Percentiles rank a stretch among this genome's conserved stretches.
These are phyloP conservation scores for Calendula officinalis DNA, from an alignment of 129 eudicot species.

Conservation along the genomic window DNA sequence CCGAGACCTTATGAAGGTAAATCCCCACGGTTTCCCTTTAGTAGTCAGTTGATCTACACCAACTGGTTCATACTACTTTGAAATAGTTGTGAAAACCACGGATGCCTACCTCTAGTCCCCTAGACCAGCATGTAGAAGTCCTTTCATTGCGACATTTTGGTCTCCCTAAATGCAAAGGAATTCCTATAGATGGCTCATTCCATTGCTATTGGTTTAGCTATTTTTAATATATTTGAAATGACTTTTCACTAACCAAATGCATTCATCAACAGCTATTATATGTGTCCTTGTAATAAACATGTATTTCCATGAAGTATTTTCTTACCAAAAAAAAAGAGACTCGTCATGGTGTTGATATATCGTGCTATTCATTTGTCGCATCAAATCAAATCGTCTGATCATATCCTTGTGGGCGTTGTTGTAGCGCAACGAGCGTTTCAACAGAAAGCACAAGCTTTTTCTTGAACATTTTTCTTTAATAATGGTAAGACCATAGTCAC, in stretches of 20 bases:
- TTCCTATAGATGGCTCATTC: neutral
- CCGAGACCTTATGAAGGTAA: too few species aligned
- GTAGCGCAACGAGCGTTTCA: too few species aligned
- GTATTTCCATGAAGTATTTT: neutral
- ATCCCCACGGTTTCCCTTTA: too few species aligned
- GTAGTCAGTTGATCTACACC: too few species aligned
- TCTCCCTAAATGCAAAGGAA: neutral
- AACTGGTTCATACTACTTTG: neutral
- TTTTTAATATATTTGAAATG: slow-evolving; percentile 8
- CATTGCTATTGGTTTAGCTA: slow-evolving; percentile 7
- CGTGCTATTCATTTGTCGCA: slow-evolving; percentile 13
- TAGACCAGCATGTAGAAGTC: neutral
- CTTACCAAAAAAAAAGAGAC: neutral
- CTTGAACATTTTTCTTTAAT: too few species aligned
- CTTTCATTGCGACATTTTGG: neutral
- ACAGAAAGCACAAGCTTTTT: too few species aligned
- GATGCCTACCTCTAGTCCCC: neutral
- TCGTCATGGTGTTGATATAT: neutral
- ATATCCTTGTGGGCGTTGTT: too few species aligned
- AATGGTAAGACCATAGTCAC: too few species aligned
- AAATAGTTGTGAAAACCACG: neutral
- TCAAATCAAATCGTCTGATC: neutral
- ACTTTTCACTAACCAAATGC: slow-evolving; percentile 8
- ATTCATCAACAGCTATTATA: slow-evolving; percentile 7
- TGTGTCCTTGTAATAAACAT: neutral